Percentiles rank a stretch among this genome's conserved stretches.
Evolutionary conservation across 768 basidiomycete genomes (phyloP).

Genomic region (Sarcomyxa edulis): DNA sequence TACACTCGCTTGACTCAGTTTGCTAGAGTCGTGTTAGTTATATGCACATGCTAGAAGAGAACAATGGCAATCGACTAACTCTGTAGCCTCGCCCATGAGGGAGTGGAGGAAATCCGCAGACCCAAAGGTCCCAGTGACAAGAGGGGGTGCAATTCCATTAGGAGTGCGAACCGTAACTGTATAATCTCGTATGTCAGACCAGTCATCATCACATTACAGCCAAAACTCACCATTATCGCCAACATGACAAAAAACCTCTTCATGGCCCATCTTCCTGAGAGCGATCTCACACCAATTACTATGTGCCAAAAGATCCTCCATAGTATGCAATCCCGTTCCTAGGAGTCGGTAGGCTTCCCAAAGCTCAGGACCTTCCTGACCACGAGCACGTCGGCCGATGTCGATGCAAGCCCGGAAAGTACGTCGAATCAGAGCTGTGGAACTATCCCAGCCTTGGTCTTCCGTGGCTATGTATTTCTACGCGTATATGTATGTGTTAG

Average conservation of each 20-base stretch:
- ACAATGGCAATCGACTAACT: slow-evolving; percentile 31
- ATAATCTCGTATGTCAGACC: slow-evolving; percentile 12
- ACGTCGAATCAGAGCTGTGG: slow-evolving; percentile 60
- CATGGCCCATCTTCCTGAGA: slow-evolving; percentile 62
- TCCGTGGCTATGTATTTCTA: slow-evolving; percentile 80
- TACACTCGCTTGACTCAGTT: slow-evolving; percentile 56
- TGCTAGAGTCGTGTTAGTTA: slow-evolving; percentile 25
- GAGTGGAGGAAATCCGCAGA: slow-evolving; percentile 63
- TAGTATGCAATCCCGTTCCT: slow-evolving; percentile 61
- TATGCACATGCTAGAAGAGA: background rate
- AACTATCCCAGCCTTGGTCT: slow-evolving; percentile 67
- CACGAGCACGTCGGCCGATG: slow-evolving; percentile 51
- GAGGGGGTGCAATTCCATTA: slow-evolving; percentile 50
- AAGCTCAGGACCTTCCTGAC: slow-evolving; percentile 47
- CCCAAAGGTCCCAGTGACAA: slow-evolving; percentile 70
- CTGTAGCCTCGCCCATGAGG: slow-evolving; percentile 59
- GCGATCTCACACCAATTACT: slow-evolving; percentile 78
- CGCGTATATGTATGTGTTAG: background rate
- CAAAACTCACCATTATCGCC: slow-evolving; percentile 46
- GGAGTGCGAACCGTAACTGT: slow-evolving; percentile 46
- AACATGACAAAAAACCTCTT: slow-evolving; percentile 75
- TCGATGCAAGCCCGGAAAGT: slow-evolving; percentile 64
- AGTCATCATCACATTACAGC: background rate
- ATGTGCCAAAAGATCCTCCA: slow-evolving; percentile 76
- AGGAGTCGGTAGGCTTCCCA: slow-evolving; percentile 70